Percentiles rank a stretch among this genome's conserved stretches.
These are phyloP conservation scores for Lepidium africanum DNA, from an alignment of 345 rosid genomes.

Conservation along the genomic window DNA sequence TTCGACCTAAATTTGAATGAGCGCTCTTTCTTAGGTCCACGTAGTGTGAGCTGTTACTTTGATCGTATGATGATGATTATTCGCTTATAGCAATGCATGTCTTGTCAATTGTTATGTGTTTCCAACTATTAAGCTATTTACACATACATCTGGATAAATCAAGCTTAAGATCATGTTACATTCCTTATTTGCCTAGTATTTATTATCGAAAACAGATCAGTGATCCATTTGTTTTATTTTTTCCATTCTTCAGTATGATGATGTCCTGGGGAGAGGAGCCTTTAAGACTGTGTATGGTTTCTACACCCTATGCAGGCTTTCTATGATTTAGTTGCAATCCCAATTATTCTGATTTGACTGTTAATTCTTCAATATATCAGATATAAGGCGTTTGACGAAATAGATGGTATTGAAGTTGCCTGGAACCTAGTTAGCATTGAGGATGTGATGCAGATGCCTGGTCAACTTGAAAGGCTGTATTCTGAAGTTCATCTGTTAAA, in stretches of 20 bases:
- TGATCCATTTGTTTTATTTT: not conserved
- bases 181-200: not conserved
- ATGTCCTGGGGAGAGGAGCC: conserved; percentile 85
- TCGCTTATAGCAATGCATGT: not conserved
- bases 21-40: not conserved
- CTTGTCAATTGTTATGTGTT: not conserved
- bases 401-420: conserved; percentile 85
- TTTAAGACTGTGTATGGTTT: conserved; percentile 92
- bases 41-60: not conserved
- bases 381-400: conserved; percentile 84
- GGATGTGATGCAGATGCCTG: conserved; percentile 68
- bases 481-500: conserved; percentile 80
- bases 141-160: not conserved
- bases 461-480: conserved; percentile 66
- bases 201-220: not conserved
- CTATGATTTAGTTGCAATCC: not conserved
- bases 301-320: conserved; percentile 24
- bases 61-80: not conserved
- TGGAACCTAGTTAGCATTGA: conserved; percentile 84
- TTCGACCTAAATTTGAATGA: not conserved
- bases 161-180: not conserved
- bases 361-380: conserved; percentile 17
- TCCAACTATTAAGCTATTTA: not conserved
- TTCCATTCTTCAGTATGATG: conserved; percentile 55
- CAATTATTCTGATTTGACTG: not conserved